Base-by-base conservation (phyloP, 495 filamentous ascomycete species). In the Podospora pseudoanserina region DNA sequence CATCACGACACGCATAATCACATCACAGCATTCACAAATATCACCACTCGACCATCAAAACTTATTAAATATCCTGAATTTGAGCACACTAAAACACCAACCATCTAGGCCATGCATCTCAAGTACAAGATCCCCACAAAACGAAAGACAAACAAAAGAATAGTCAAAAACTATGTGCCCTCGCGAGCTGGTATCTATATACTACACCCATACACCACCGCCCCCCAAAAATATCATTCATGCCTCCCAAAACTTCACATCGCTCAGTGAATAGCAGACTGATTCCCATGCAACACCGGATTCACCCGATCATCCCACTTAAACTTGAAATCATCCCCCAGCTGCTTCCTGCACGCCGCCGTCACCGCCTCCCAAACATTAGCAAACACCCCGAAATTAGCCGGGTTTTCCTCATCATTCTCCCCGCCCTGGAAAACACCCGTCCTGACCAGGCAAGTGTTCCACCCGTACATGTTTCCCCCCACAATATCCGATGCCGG, bases 371-470 rank as follows among this genome's bases (percentile, higher is more conserved):
- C 85, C 55, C 92, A 88, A 74, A 97, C 94, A 68, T 88, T 87
- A 65, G 80, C 76, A 83, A 92, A 97, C 63, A 99, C 86, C 39
- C 95, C 95, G 78, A 97, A 89, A 79, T 92, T 92, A 67, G 95
- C 94, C 16, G 95, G 95, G 77, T 97, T 93, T 71, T 94, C 93
- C 81, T 98, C 95, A 77, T 99, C 96, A 59, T 88, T 86, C 67
- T 91, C 88, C 20, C 96, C 82, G 34, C 81, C 78, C 62, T 80
- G 76, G 73, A 81, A 84, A 13, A 85, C 81, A 65, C 85, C 84
- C 0, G 83, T 79, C 27, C 90, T 88, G 67, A 98, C 92, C 72
- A 97, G 90, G 60, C 85, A 84, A n/a, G 90, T 92, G 79, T 92
- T 92, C 90, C 90, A 92, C 65, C 89, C 88, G 79, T 93, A 91